phyloP scores from a whole-genome alignment of 2,329 filamentous ascomycete species.

The Diaporthe helianthi region DNA sequence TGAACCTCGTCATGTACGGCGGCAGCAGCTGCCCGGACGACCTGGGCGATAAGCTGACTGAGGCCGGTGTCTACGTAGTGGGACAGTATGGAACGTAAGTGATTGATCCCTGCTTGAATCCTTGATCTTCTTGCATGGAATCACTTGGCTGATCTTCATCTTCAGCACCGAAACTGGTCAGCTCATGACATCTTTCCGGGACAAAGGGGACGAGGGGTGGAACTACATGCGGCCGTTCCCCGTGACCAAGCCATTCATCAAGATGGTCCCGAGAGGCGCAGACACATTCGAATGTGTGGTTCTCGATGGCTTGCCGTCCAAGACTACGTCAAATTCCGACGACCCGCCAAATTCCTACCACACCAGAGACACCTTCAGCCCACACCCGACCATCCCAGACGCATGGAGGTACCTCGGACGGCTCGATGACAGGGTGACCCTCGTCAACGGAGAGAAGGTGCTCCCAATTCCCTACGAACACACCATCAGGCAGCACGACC shows the following conservation, averaged over 20 bases:
- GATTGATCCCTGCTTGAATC: slow-evolving; percentile 26
- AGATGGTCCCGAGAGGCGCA: slow-evolving; percentile 43
- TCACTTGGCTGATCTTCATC: neutral
- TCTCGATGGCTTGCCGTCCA: slow-evolving; percentile 43
- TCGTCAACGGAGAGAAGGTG: slow-evolving; percentile 58
- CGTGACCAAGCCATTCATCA: slow-evolving; percentile 50
- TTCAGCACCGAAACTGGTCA: slow-evolving; percentile 62
- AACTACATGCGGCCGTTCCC: slow-evolving; percentile 57
- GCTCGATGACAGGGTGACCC: slow-evolving; percentile 53
- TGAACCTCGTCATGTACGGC: slow-evolving; percentile 56
- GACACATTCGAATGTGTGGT: slow-evolving; percentile 44
- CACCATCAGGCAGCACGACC: slow-evolving; percentile 56
- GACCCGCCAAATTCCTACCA: slow-evolving; percentile 53
- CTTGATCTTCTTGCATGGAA: too few relatives aligned
- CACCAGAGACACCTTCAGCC: slow-evolving; percentile 53
- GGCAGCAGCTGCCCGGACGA: slow-evolving; percentile 61
- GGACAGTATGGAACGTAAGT: slow-evolving; percentile 58
- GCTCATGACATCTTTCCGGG: slow-evolving; percentile 62
- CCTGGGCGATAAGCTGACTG: slow-evolving; percentile 56
- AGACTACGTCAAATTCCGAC: slow-evolving; percentile 47
- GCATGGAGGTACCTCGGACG: slow-evolving; percentile 55
- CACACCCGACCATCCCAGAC: slow-evolving; percentile 49
- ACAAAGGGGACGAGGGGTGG: slow-evolving; percentile 59
- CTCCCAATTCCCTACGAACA: slow-evolving; percentile 58
- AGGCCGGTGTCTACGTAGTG: slow-evolving; percentile 56